Evolutionary conservation across 2,329 filamentous ascomycete genomes (phyloP).

Genomic region (Diplocarpon rosae): DNA sequence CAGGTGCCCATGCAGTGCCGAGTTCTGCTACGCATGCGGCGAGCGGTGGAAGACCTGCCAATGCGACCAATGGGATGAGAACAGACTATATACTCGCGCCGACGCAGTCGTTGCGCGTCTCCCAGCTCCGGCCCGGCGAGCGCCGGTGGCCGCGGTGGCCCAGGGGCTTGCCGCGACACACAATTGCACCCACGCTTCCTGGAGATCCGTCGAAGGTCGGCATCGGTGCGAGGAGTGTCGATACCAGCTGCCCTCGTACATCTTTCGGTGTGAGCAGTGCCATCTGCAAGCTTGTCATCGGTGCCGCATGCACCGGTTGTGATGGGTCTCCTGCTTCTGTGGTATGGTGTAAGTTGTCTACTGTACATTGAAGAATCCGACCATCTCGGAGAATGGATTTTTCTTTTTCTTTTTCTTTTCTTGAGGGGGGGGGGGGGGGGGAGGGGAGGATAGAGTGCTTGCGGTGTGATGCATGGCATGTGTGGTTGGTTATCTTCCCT

Average conservation of each 20-base stretch:
- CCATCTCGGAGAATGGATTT: no score
- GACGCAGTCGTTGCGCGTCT: constrained; percentile 23
- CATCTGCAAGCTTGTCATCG: constrained; percentile 34
- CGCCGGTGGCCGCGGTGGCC: constrained; percentile 17
- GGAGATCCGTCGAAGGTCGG: constrained; percentile 28
- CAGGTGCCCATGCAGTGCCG: constrained; percentile 34
- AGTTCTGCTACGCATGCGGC: constrained; percentile 43
- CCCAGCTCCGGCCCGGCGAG: constrained; percentile 1
- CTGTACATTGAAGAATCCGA: no score
- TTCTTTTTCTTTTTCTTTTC: no score
- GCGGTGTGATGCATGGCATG: no score
- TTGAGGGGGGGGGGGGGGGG: no score
- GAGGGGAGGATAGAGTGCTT: no score
- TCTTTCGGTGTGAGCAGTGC: constrained; percentile 38
- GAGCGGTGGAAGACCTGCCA: constrained; percentile 30
- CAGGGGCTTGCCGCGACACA: constrained; percentile 29
- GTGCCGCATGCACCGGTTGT: constrained; percentile 36
- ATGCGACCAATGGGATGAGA: constrained; percentile 33
- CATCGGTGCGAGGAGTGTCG: constrained; percentile 35
- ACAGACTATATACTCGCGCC: constrained; percentile 26
- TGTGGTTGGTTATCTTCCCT: no score
- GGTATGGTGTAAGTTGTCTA: no score
- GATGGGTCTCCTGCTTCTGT: neutral
- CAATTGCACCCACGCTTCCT: constrained; percentile 31
- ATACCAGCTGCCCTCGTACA: constrained; percentile 31